phyloP scores from a whole-genome alignment of 805 yeast species.

The Cyberlindnera samutprakarnensis region DNA sequence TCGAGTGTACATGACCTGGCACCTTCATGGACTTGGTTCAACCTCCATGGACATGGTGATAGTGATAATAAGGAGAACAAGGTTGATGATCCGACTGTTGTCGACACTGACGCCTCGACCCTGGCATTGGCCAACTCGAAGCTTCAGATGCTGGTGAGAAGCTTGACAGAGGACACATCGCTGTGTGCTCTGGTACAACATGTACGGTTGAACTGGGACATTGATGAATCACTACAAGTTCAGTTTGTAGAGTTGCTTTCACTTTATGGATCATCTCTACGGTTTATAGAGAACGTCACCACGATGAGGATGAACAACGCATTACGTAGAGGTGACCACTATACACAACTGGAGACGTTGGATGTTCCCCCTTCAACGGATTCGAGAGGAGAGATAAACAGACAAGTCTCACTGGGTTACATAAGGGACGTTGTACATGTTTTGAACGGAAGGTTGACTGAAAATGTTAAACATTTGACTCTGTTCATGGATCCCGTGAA shows the following conservation, averaged over 20 bases:
- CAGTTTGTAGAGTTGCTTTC: slow-evolving; percentile 24
- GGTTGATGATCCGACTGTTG: slow-evolving; percentile 21
- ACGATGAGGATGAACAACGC: slow-evolving; percentile 30
- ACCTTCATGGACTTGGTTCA: slow-evolving; percentile 32
- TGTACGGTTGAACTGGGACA: slow-evolving; percentile 37
- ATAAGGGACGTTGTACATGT: background rate
- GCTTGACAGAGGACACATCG: slow-evolving; percentile 18
- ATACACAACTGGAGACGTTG: slow-evolving; percentile 15
- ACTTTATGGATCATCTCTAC: slow-evolving; percentile 23
- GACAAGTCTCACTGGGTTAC: background rate
- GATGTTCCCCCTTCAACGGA: slow-evolving; percentile 28
- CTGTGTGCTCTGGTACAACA: slow-evolving; percentile 25
- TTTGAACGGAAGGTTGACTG: background rate
- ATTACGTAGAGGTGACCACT: slow-evolving; percentile 23
- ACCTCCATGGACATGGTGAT: slow-evolving; percentile 4
- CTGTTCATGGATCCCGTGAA: slow-evolving; percentile 32
- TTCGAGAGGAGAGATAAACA: slow-evolving; percentile 11
- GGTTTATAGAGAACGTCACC: slow-evolving; percentile 32
- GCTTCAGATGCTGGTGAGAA: slow-evolving; percentile 20
- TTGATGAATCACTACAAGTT: slow-evolving; percentile 25
- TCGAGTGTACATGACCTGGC: slow-evolving; percentile 29
- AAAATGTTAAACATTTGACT: slow-evolving; percentile 19
- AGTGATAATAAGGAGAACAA: slow-evolving; percentile 3
- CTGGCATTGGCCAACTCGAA: slow-evolving; percentile 15
- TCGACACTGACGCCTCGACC: background rate